Conservation (phyloP, 192 early-diverging fungal genomes). For the Podila epigama region DNA sequence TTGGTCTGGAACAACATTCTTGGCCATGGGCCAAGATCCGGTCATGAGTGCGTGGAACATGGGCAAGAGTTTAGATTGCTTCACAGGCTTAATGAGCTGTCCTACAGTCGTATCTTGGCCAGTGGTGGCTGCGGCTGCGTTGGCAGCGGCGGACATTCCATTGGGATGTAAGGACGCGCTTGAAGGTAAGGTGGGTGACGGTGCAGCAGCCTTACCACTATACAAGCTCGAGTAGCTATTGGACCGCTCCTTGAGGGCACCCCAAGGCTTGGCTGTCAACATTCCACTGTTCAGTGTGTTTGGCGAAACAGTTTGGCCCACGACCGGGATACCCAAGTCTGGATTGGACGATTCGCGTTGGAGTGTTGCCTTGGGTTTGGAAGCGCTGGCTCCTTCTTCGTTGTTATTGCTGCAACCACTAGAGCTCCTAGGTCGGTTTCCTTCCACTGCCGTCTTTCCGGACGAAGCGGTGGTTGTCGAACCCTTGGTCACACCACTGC, state of each 20-base stretch:
- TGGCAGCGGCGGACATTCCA: no score
- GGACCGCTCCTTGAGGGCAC: background rate
- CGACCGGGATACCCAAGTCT: background rate
- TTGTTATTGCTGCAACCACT: background rate
- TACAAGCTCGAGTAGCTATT: background rate
- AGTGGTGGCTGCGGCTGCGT: no score
- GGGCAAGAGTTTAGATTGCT: slow-evolving; percentile 37
- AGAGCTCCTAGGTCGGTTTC: background rate
- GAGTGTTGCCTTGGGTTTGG: background rate
- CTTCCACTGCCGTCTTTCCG: background rate
- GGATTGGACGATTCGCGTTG: background rate
- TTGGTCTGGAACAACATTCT: slow-evolving; percentile 5
- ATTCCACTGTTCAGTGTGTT: slow-evolving; percentile 47
- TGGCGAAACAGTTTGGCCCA: background rate
- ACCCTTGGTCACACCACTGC: background rate
- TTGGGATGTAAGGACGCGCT: no score
- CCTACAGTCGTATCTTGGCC: slow-evolving; percentile 20
- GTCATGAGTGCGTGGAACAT: slow-evolving; percentile 49
- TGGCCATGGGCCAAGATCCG: slow-evolving; percentile 37
- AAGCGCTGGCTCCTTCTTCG: background rate
- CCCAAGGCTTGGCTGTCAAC: slow-evolving; percentile 21
- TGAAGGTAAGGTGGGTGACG: background rate
- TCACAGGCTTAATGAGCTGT: slow-evolving; percentile 42
- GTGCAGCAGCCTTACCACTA: background rate
- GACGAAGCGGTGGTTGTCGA: background rate